These are phyloP conservation scores for Colletotrichum chrysophilum DNA, from an alignment of 2,329 filamentous ascomycete species.

Conservation along the genomic window DNA sequence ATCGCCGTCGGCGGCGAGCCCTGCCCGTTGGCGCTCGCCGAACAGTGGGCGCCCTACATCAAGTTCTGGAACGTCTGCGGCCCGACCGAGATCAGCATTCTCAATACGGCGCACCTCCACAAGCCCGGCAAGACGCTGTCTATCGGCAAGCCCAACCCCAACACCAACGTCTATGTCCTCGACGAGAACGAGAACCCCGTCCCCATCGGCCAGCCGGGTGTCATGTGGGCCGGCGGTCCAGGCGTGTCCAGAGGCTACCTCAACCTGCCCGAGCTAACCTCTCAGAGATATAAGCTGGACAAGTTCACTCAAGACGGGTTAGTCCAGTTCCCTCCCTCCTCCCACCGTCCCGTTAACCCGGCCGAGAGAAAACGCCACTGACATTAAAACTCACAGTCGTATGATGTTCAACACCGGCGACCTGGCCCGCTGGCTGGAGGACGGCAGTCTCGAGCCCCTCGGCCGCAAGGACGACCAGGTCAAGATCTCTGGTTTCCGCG, in stretches of 20 bases:
- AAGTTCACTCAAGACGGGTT: constrained; percentile 58
- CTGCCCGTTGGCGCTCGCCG: constrained; percentile 45
- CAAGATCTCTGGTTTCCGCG: constrained; percentile 63
- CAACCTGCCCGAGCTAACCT: constrained; percentile 55
- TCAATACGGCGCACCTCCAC: constrained; percentile 49
- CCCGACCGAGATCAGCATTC: constrained; percentile 64
- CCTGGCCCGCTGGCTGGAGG: constrained; percentile 56
- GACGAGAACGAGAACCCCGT: constrained; percentile 49
- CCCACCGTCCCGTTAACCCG: neutral
- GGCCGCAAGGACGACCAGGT: constrained; percentile 67
- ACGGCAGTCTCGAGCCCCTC: constrained; percentile 59
- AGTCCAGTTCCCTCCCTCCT: constrained; percentile 17
- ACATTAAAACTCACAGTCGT: constrained; percentile 30
- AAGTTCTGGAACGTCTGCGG: constrained; percentile 64
- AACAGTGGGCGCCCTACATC: constrained; percentile 56
- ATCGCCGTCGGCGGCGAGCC: constrained; percentile 24
- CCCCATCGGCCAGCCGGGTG: constrained; percentile 50
- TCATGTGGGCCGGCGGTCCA: constrained; percentile 62
- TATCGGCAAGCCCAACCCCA: constrained; percentile 61
- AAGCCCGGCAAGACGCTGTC: constrained; percentile 47
- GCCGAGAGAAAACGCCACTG: neutral
- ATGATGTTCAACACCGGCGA: constrained; percentile 68
- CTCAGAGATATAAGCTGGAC: constrained; percentile 53
- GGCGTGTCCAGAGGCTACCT: constrained; percentile 63
- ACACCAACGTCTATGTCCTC: constrained; percentile 61